Base-by-base conservation (phyloP, 139 green algal genomes). In the Desmodesmus armatus region DNA sequence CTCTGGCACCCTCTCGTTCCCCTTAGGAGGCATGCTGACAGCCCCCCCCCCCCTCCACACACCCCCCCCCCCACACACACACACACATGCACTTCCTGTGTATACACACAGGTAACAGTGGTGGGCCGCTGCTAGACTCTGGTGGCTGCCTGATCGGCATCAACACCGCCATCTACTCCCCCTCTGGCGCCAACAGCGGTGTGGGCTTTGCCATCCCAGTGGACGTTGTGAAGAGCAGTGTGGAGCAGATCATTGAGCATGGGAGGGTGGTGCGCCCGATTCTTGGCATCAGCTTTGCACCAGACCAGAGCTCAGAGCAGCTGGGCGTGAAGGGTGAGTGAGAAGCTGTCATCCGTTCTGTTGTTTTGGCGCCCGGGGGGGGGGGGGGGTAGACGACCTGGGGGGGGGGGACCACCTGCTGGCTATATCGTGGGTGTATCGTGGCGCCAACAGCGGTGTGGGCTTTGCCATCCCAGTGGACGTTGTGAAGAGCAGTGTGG, bases 241-340 rank as follows among this genome's bases (percentile, higher is more conserved):
- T 95, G 71, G 49, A 74, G 0, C 90, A 95, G 87, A 97, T 98
- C 78, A 93, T 98, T 67, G 35, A 80, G 70, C 94, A 88, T 76
- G 91, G 91, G 35, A 89, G 87, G 39, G 92, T 95, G 39, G 90
- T 94, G 35, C 86, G 95, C 13, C 96, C 96, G 1, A 84, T 98
- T 27, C 85, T 98, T n/a, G 96, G 96, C 71, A 98, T 98, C 83
- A 88, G 91, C 37, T 98, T 98, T 88, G 96, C 96, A 0, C 95
- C 96, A 11, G 96, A 98, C 78, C 90, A 93, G 75, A 93, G 91
- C 1, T 90, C 90, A 5, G 89, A 94, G 82, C 83, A 91, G 67
- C 79, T 95, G 27, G 92, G 92, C 0, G 91, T 95, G 25, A 91
- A 93, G 33, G 91, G 89, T 93, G 67, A 58, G 39, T n/a, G n/a